Percentiles rank a stretch among this genome's conserved stretches.
Evolutionary conservation across 2,329 filamentous ascomycete species (phyloP).

Genomic region (Penicillium hesseltinei): DNA sequence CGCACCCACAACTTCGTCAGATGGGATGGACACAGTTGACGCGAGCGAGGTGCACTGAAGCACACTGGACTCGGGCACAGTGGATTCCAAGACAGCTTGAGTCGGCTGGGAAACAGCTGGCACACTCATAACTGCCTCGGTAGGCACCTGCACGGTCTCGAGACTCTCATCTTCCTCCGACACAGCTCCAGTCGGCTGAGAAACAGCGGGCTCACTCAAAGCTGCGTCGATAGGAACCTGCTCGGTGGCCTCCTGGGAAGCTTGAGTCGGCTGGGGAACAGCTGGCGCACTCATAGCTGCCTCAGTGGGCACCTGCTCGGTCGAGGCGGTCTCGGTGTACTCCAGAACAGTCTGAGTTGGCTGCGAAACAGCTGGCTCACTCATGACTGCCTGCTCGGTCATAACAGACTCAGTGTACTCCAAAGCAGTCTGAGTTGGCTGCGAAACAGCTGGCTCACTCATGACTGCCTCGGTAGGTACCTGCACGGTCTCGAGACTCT

Average conservation of each 20-base stretch:
- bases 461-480: neutral
- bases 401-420: neutral
- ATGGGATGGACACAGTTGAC: neutral
- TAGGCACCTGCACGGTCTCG: neutral
- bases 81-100: neutral
- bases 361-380: neutral
- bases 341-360: neutral
- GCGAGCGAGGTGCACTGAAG: neutral
- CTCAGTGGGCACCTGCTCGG: neutral
- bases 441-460: neutral
- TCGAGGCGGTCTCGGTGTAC: neutral
- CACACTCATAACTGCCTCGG: neutral
- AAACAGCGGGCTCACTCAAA: neutral
- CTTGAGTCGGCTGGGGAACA: neutral
- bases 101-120: neutral
- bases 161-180: neutral
- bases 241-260: too few relatives aligned
- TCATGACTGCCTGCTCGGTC: neutral
- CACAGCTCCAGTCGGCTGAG: neutral
- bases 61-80: neutral
- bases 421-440: neutral
- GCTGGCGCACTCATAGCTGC: neutral
- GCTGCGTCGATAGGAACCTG: neutral
- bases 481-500: neutral
- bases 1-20: neutral